Evolutionary conservation across 2,329 filamentous ascomycete species (phyloP).

Genomic region (Calonectria pseudoturangicola): DNA sequence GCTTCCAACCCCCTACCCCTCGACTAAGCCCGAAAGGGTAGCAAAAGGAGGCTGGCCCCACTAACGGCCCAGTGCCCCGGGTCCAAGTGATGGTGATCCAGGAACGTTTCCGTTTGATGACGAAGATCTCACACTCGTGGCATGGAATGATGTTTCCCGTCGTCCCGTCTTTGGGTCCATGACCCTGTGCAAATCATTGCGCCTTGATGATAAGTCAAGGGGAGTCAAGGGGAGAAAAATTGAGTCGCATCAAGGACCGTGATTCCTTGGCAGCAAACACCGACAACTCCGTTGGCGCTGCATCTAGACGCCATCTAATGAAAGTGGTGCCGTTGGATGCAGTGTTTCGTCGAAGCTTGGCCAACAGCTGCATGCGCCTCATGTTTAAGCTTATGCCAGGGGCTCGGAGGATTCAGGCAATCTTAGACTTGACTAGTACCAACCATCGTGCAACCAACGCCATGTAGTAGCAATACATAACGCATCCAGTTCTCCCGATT

Average conservation of each 20-base stretch:
- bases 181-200: slow-evolving; percentile 22
- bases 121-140: slow-evolving; percentile 1
- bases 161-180: slow-evolving; percentile 22
- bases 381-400: slow-evolving; percentile 38
- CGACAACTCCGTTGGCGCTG: slow-evolving; percentile 13
- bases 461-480: slow-evolving; percentile 25
- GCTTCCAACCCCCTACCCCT: slow-evolving; percentile 24
- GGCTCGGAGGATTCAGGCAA: slow-evolving; percentile 28
- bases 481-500: slow-evolving; percentile 10
- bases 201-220: not conserved
- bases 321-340: slow-evolving; percentile 13
- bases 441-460: slow-evolving; percentile 4
- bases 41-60: slow-evolving; percentile 22
- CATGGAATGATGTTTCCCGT: slow-evolving; percentile 18
- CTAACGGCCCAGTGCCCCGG: slow-evolving; percentile 9
- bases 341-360: slow-evolving; percentile 6
- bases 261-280: not conserved
- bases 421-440: slow-evolving; percentile 18
- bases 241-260: slow-evolving; percentile 2
- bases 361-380: slow-evolving; percentile 30
- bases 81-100: slow-evolving; percentile 1
- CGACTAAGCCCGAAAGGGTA: slow-evolving; percentile 28
- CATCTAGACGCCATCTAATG: slow-evolving; percentile 14
- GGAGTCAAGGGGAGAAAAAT: not conserved
- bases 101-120: slow-evolving; percentile 8